phyloP scores from a whole-genome alignment of 306 rosid genomes.

The Quercus wislizeni region DNA sequence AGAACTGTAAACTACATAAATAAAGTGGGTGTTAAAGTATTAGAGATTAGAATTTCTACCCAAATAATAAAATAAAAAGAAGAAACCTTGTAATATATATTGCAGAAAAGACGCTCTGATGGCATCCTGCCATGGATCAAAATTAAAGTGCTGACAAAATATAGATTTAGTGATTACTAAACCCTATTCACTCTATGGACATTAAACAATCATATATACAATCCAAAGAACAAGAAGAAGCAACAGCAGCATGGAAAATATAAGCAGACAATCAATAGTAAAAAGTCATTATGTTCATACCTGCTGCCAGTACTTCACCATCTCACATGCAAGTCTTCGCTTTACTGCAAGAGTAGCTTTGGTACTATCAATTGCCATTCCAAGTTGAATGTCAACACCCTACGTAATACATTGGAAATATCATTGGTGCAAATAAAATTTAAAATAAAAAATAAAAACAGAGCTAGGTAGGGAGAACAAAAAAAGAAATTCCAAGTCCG shows the following conservation, averaged over 20 bases:
- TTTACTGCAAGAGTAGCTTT: constrained; percentile 99
- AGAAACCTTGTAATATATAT: neutral
- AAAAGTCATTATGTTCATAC: constrained; percentile 34
- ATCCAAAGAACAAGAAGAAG: neutral
- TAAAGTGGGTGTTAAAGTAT: neutral
- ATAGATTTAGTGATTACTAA: neutral
- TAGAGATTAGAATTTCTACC: neutral
- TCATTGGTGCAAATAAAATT: neutral
- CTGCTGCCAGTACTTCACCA: constrained; percentile 99
- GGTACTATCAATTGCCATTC: constrained; percentile 94
- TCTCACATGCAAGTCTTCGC: constrained; percentile 98
- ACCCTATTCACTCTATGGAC: neutral
- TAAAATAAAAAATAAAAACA: constrained; percentile 1
- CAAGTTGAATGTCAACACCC: constrained; percentile 98
- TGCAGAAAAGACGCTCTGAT: neutral
- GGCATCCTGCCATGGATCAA: constrained; percentile 6
- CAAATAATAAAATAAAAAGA: neutral
- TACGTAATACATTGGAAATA: constrained; percentile 22
- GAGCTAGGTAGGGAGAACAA: neutral
- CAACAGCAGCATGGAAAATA: neutral
- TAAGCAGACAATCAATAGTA: neutral
- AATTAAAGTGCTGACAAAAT: neutral
- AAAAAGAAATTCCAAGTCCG: neutral
- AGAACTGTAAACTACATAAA: neutral
- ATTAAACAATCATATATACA: neutral